These are phyloP conservation scores for Gardenia jasminoides DNA, from an alignment of 257 asterid genomes.

Conservation along the genomic window DNA sequence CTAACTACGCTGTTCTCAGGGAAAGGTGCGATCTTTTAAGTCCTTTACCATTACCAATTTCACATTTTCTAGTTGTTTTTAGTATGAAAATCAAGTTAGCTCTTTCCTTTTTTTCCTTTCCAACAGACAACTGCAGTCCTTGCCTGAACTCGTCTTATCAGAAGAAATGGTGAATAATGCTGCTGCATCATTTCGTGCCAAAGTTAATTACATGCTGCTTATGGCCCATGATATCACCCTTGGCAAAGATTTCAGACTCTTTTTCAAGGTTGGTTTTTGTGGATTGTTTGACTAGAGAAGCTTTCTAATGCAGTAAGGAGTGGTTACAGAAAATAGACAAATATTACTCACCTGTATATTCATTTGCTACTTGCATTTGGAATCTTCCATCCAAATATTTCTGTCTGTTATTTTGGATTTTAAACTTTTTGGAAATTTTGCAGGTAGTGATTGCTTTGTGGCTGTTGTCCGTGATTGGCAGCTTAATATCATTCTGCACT, in stretches of 20 bases:
- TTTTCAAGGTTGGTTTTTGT: constrained; percentile 67
- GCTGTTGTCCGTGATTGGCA: constrained; percentile 85
- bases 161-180: constrained; percentile 96
- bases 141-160: constrained; percentile 85
- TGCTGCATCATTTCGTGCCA: constrained; percentile 90
- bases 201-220: constrained; percentile 82
- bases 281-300: constrained; percentile 8
- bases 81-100: constrained; percentile 19
- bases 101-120: constrained; percentile 28
- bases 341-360: not conserved
- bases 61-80: constrained; percentile 4
- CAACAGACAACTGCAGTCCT: constrained; percentile 58
- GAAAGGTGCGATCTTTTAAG: constrained; percentile 46
- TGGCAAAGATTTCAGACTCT: constrained; percentile 90
- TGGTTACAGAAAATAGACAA: not conserved
- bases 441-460: constrained; percentile 94
- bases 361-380: not conserved
- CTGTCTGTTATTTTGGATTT: not conserved
- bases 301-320: not conserved
- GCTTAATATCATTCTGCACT: constrained; percentile 78
- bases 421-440: constrained; percentile 35
- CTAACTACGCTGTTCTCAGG: constrained; percentile 66
- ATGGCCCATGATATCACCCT: constrained; percentile 98
- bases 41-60: constrained; percentile 13
- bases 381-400: not conserved